Base-by-base conservation (phyloP, 2,329 filamentous ascomycete genomes). In the Davidsoniella virescens region DNA sequence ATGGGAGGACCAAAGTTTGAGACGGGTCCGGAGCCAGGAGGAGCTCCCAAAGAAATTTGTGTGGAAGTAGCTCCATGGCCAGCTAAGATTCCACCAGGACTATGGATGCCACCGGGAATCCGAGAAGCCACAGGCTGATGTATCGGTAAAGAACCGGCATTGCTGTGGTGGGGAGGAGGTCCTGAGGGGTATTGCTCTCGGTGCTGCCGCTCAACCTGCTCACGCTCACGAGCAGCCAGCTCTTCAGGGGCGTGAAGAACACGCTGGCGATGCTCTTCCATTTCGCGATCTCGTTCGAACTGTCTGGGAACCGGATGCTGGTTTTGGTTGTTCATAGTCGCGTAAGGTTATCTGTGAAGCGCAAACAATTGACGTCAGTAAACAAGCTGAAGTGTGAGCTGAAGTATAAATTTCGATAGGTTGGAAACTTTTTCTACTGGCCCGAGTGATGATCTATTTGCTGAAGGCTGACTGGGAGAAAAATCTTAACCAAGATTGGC, bases 51-150 rank as follows among this genome's bases (percentile, higher is more conserved):
- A 44, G 72, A 65, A 44, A 72, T 73, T 37, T 71, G 64, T 25
- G 74, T 70, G 37, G 70, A 67, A 33, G 74, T 73, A 33, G 75
- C 72, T 48, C 80, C 78, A 57, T 87, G 78, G 56, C 80, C 86
- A 7, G 82, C 77, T 38, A 96, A 76, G 36, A 96, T 73, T 7
- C 90, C 90, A 57, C 92, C 90, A 1, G 90, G 90, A 43, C 87
- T 93, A 62, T 94, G 90, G 51, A 95, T 93, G 48, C 86, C 83
- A 55, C 80, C 83, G 52, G 82, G 68, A 55, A 87, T 71, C 65
- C 88, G 72, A 61, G 87, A 79, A 55, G 90, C 90, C 53, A 95
- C 87, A 4, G 90, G 90, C 64, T 96, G 90, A 65, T 96, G 90
- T 58, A 96, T 82, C 50, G 88, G 87, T 50, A 94, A 85, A 2